Evolutionary conservation across 192 early-diverging fungal species (phyloP).

Genomic region (Coemansia sp.): DNA sequence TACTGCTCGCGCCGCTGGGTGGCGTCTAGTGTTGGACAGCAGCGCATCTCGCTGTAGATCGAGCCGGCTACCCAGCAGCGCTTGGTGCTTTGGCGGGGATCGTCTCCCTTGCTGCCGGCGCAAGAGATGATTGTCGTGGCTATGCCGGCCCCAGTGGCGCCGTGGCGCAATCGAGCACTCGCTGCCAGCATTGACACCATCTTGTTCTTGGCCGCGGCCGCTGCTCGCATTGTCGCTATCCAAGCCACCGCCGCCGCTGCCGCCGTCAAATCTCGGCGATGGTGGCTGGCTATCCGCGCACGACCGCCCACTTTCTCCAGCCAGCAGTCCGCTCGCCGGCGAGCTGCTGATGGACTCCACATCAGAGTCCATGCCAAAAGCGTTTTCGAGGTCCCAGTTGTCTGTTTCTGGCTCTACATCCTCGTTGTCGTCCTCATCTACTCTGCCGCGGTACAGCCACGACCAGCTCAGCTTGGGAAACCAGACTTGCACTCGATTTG

Average conservation of each 20-base stretch:
- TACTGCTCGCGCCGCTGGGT: slow-evolving; percentile 12
- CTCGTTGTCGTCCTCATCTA: slow-evolving; percentile 29
- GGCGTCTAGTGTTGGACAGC: slow-evolving; percentile 24
- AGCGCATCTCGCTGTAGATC: slow-evolving; percentile 4
- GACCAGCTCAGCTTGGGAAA: slow-evolving; percentile 35
- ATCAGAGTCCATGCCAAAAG: slow-evolving; percentile 13
- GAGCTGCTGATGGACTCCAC: neutral
- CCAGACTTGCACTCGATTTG: slow-evolving; percentile 29
- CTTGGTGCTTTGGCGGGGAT: neutral
- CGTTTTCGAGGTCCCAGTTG: slow-evolving; percentile 33
- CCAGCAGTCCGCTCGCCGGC: neutral
- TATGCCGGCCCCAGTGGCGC: neutral
- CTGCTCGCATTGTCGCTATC: neutral
- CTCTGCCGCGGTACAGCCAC: slow-evolving; percentile 30
- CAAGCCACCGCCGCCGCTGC: neutral
- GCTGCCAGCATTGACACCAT: neutral
- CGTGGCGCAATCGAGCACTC: neutral
- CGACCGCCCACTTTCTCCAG: neutral
- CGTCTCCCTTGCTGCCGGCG: neutral
- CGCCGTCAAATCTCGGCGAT: neutral
- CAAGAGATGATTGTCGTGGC: neutral
- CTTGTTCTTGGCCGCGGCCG: neutral
- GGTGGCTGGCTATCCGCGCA: neutral
- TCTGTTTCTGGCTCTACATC: slow-evolving; percentile 14
- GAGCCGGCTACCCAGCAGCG: neutral